A percentile compares a stretch with the other conserved stretches of the same genome.
These are phyloP conservation scores for Coemansia sp. DNA, from an alignment of 192 early-diverging fungal species.

Conservation along the genomic window DNA sequence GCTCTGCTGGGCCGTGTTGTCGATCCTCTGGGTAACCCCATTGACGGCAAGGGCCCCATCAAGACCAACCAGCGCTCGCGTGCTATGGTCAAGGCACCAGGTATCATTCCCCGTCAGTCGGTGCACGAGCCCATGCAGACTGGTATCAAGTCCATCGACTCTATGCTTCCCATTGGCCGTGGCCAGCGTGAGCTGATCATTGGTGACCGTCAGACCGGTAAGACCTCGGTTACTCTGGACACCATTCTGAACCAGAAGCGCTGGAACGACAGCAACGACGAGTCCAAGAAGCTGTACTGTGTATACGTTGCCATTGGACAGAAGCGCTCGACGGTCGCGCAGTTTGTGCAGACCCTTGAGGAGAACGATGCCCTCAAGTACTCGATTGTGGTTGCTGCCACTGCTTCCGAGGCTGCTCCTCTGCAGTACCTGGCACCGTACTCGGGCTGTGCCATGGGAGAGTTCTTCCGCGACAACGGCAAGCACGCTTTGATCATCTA, in stretches of 20 bases:
- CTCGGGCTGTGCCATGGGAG: slow-evolving; percentile 97
- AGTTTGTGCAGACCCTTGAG: slow-evolving; percentile 98
- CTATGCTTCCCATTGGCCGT: slow-evolving; percentile 99
- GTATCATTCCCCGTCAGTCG: slow-evolving; percentile 98
- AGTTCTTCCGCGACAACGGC: slow-evolving; percentile 99
- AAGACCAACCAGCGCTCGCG: slow-evolving; percentile 80
- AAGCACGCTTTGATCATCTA: slow-evolving; percentile 99
- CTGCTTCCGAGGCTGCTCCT: slow-evolving; percentile 97
- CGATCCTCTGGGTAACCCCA: slow-evolving; percentile 98
- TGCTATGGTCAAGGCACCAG: slow-evolving; percentile 99
- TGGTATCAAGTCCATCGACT: slow-evolving; percentile 99
- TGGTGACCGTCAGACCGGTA: slow-evolving; percentile 99
- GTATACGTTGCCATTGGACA: slow-evolving; percentile 99
- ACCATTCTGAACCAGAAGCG: slow-evolving; percentile 99
- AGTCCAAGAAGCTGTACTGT: slow-evolving; percentile 99
- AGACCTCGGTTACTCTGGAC: slow-evolving; percentile 98
- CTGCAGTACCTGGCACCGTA: slow-evolving; percentile 99
- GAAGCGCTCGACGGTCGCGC: slow-evolving; percentile 99
- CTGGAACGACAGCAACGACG: slow-evolving; percentile 94
- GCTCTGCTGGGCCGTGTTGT: slow-evolving; percentile 97
- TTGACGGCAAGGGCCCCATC: slow-evolving; percentile 98
- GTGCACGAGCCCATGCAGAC: slow-evolving; percentile 99
- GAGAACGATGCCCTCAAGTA: slow-evolving; percentile 99
- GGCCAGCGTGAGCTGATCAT: slow-evolving; percentile 99
- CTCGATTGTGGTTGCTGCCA: slow-evolving; percentile 97